Evolutionary conservation across 1,284 basidiomycete genomes (phyloP), one percentile per base, ranked within the genome.

Genomic region (Rhizopogon hawkerae): DNA sequence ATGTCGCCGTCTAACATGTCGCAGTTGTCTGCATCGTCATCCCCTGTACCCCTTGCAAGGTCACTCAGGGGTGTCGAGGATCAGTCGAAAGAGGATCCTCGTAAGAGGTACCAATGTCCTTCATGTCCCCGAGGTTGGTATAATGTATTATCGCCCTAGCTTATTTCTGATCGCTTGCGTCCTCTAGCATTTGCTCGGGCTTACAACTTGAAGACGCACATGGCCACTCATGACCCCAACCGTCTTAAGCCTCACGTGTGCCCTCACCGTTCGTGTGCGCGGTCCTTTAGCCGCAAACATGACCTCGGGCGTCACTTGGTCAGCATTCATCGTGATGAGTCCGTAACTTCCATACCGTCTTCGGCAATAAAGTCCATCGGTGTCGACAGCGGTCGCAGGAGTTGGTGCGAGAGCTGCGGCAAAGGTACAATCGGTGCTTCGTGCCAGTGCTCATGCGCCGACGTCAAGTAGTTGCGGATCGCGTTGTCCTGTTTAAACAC

Each of bases 221-320:
- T 90, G 74, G 84, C 85, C 4, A 93, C 90, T 2, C 90, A 93
- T 65, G 89, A 92, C 61, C 89, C 90, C 14, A 85, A 89, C 65
- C 77, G 90, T 48, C 71, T 84, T 42, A 93, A 93, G 70, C 89
- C 89, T 1, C 87, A 88, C 60, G 76, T 83, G 31, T 93, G 90
- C 63, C 83, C 83, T 37, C 86, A 92, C 64, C 75, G 78, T 42
- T 78, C 79, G 9, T 93, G 90, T 58, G 85, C 84, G 9, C 83
- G 91, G 47, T 86, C 88, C 2, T 93, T 93, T 67, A 89, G 85
- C 57, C 82, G 91, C 59, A 92, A 93, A 70, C 90, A 93, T 59
- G 90, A 93, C 61, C 69, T 93, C 3, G 86, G 86, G 34, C 83
- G 90, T 43, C 90, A 93, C 63, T 74, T 91, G 39, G 80, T 89